Evolutionary conservation across 176 grass and related monocot genomes (phyloP), one percentile per base, ranked within the genome.

Genomic region (Thinopyrum elongatum): DNA sequence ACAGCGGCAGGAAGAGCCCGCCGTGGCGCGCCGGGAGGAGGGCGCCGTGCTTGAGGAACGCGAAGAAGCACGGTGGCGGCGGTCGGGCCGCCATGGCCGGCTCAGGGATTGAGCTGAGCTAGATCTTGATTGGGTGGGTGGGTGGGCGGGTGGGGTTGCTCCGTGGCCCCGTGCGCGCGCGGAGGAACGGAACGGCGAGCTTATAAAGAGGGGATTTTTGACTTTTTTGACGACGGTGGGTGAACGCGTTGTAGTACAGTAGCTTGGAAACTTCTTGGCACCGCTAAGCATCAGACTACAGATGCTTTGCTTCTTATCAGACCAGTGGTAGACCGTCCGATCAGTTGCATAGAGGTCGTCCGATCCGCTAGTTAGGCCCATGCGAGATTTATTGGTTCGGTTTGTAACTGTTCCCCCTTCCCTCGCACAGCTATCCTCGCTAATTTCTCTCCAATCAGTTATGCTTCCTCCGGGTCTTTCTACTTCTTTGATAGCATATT

Each of bases 11-110:
- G 83, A 93, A 90, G 51, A 86, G 68, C 11, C 8, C 41, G 6
- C 17, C 2, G 75, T 86, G 82, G 8, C 35, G 15, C 19, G 55
- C 69, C 23, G 86, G 86, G 51, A 93, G 35, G 60, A 75, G 51
- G 8, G 74, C 31, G 26, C 86, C 86, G 64, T 90, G 86, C 73
- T 82, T 82, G 0, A 90, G 88, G 26, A 88, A 88, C 2, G 73
- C 26, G 31, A 85, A 65, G 82, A 85, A 86, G 10, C 79, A 55
- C 42, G 89, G 71, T 10, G 34, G 81, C 22, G 38, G 17, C 21
- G 73, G 44, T 30, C 5, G 58, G 78, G 46, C 39, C 19, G 81
- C 76, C 87, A 92, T 90, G 79, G 84, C 61, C n/a, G 19, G 53
- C 58, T 8, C 12, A 33, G 58, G 71, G 22, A 17, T 0, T 0